Percentiles rank a stretch among this genome's conserved stretches.
phyloP scores from a whole-genome alignment of 2,329 filamentous ascomycete genomes.

The Colletotrichum navitas region DNA sequence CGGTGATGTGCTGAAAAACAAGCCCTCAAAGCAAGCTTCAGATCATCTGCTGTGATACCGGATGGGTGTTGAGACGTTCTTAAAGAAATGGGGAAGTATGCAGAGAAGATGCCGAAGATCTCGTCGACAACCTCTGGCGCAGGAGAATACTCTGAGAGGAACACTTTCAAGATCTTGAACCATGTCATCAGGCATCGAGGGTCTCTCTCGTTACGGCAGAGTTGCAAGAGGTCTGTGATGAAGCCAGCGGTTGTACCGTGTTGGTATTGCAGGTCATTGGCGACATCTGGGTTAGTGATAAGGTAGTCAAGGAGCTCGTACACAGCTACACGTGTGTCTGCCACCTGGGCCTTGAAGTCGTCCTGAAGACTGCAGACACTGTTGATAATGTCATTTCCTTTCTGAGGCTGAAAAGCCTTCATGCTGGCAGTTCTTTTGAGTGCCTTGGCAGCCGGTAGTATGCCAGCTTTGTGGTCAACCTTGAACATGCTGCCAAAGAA shows the following conservation, averaged over 20 bases:
- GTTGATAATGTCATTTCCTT: constrained; percentile 62
- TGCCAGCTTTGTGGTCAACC: constrained; percentile 70
- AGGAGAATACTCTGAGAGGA: constrained; percentile 60
- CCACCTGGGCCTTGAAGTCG: constrained; percentile 67
- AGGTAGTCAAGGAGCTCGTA: constrained; percentile 63
- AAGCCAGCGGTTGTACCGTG: constrained; percentile 61
- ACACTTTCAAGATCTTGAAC: constrained; percentile 63
- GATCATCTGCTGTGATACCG: constrained; percentile 67
- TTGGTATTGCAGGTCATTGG: constrained; percentile 58
- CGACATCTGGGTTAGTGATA: constrained; percentile 57
- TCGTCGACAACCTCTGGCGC: constrained; percentile 61
- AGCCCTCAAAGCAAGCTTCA: constrained; percentile 65
- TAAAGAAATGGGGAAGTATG: constrained; percentile 72
- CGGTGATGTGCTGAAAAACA: constrained; percentile 67
- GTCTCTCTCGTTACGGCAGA: constrained; percentile 68
- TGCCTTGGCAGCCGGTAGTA: constrained; percentile 66
- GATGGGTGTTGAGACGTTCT: constrained; percentile 62
- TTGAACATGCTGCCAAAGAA: constrained; percentile 72
- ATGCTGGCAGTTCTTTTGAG: constrained; percentile 63
- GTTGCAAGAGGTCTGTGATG: constrained; percentile 61
- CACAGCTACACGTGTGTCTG: constrained; percentile 64
- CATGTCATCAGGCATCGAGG: constrained; percentile 68
- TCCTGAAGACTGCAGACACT: constrained; percentile 65
- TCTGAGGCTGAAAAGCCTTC: constrained; percentile 63
- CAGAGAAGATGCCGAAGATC: constrained; percentile 68